These are phyloP conservation scores for Neocatenulostroma microsporum DNA, from an alignment of 2,329 filamentous ascomycete species.

Conservation along the genomic window DNA sequence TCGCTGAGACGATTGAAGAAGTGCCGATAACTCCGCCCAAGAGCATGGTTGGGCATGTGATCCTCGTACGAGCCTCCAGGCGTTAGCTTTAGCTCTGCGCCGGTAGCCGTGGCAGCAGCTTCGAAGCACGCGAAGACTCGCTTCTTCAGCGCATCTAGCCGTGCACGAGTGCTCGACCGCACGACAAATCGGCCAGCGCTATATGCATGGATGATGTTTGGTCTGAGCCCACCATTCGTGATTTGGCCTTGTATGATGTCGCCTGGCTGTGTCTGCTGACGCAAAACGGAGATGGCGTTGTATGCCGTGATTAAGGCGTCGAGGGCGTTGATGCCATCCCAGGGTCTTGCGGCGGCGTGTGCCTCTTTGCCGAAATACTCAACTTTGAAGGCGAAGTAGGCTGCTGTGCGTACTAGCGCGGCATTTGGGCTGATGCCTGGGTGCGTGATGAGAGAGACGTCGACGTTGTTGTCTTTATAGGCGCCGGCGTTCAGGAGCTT, in stretches of 20 bases:
- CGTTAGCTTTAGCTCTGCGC: slow-evolving; percentile 42
- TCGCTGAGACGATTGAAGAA: no score
- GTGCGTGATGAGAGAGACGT: slow-evolving; percentile 29
- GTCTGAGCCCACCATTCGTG: slow-evolving; percentile 22
- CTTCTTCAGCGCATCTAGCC: slow-evolving; percentile 26
- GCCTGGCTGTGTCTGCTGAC: slow-evolving; percentile 34
- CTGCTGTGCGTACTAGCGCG: slow-evolving; percentile 46
- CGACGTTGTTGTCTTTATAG: slow-evolving; percentile 34
- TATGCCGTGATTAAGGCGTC: slow-evolving; percentile 28
- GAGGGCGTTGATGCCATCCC: slow-evolving; percentile 29
- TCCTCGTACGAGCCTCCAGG: slow-evolving; percentile 43
- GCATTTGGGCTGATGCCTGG: slow-evolving; percentile 33
- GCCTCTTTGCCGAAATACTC: slow-evolving; percentile 41
- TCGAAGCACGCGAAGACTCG: slow-evolving; percentile 38
- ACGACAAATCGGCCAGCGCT: slow-evolving; percentile 32
- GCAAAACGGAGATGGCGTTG: slow-evolving; percentile 29
- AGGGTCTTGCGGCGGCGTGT: slow-evolving; percentile 31
- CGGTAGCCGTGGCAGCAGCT: slow-evolving; percentile 42
- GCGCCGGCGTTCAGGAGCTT: slow-evolving; percentile 38
- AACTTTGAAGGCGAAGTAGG: slow-evolving; percentile 44
- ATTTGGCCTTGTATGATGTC: slow-evolving; percentile 33
- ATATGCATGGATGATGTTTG: slow-evolving; percentile 37
- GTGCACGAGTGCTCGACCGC: slow-evolving; percentile 24
- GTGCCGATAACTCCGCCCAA: slow-evolving; percentile 29
- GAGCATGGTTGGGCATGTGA: slow-evolving; percentile 47